These are phyloP conservation scores for Cladobotryum mycophilum DNA, from an alignment of 2,329 filamentous ascomycete species.

Conservation along the genomic window DNA sequence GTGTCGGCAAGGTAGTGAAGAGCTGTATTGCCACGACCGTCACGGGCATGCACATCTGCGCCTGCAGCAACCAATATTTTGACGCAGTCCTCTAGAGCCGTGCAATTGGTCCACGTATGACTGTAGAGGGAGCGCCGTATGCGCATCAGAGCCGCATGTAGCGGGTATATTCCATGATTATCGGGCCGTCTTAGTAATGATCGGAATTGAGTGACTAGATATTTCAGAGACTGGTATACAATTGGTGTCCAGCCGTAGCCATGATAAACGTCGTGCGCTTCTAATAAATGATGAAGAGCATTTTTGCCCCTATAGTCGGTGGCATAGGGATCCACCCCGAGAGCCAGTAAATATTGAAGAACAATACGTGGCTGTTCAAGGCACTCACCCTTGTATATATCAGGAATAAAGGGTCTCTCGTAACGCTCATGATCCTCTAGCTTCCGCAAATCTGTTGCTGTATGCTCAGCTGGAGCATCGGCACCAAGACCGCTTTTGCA, in stretches of 20 bases:
- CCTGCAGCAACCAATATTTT: neutral
- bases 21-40: neutral
- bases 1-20: conserved; percentile 2
- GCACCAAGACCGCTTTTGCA: neutral
- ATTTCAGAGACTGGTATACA: neutral
- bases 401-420: neutral
- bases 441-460: neutral
- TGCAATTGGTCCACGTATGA: neutral
- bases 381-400: neutral
- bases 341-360: neutral
- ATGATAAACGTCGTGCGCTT: neutral
- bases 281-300: neutral
- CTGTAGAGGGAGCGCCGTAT: neutral
- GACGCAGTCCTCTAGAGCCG: neutral
- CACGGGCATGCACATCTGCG: neutral
- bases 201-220: neutral
- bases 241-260: neutral
- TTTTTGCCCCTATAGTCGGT: conserved; percentile 2
- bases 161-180: neutral
- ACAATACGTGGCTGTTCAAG: neutral
- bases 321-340: neutral
- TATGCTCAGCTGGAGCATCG: neutral
- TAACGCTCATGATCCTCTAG: neutral
- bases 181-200: neutral
- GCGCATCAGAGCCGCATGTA: neutral